Base-by-base conservation (phyloP, 2,329 filamentous ascomycete species). In the Neonectria sp. region DNA sequence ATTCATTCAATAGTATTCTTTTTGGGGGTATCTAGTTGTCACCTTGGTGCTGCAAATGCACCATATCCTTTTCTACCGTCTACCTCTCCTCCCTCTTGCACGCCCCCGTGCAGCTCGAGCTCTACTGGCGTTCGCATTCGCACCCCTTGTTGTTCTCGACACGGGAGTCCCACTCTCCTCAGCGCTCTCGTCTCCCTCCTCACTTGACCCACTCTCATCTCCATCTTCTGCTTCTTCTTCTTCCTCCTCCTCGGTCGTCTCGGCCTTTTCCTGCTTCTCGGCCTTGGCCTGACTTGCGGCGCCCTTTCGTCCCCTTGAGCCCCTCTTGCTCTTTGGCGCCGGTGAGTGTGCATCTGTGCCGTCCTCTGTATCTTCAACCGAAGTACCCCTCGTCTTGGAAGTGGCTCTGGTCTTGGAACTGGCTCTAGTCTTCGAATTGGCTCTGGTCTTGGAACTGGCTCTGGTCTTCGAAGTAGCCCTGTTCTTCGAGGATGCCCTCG, bases 301-400 rank as follows among this genome's bases (percentile, higher is more conserved):
- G 53, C 84, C 82, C 72, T 85, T 84, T 68, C 82, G 79, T 65
- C 84, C 80, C 64, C 84, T 76, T 1, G 81, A 78, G n/a, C 81
- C 81, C 64, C 85, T 81, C 11, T 82, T 83, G 24, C 82, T 77
- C 72, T 80, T 83, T 21, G 71, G 62, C 5, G 70, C 71, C 6
- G 80, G 79, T 60, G 82, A 79, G 51, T 75, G 71, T 45, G 80
- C 73, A 69, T 84, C 83, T 60, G 84, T 80, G 69, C 80, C 78
- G 58, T 86, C 82, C 72, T 86, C 80, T 13, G 82, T 86, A 61
- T 86, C 86, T 12, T 86, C 85, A 6, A 84, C 82, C 13, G 85
- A 84, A n/a, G 80, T 77, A 9, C 79, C 80, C 55, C 81, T 82
- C 2, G 81, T 78, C 63, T 80, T 82, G 13, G 82, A 72, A 1